These are phyloP conservation scores for Sphaerulina vaccinii DNA, from an alignment of 2,329 filamentous ascomycete species.

Conservation along the genomic window DNA sequence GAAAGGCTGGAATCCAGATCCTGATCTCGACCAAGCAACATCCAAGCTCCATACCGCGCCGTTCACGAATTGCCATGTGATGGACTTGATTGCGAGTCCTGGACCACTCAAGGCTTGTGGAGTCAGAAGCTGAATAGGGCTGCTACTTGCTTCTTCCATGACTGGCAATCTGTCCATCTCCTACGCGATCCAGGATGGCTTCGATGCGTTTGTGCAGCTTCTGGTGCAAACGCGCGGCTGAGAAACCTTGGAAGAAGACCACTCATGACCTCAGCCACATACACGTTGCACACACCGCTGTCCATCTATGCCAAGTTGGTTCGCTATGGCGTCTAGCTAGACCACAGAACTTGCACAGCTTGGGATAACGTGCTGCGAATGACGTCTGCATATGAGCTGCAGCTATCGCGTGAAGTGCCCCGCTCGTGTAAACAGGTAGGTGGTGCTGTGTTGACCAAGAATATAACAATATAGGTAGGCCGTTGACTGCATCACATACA, in stretches of 20 bases:
- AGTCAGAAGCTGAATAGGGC: neutral
- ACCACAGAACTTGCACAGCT: neutral
- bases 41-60: too few species aligned
- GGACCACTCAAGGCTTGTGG: neutral
- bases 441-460: constrained; percentile 6
- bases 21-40: too few species aligned
- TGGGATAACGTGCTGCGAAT: neutral
- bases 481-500: constrained; percentile 3
- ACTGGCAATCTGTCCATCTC: neutral
- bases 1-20: too few species aligned
- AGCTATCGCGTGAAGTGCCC: constrained; percentile 3
- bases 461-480: neutral
- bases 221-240: neutral
- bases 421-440: constrained; percentile 12
- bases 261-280: constrained; percentile 15
- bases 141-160: neutral
- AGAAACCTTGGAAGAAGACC: neutral
- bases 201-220: constrained; percentile 3
- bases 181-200: neutral
- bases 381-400: constrained; percentile 10
- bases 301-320: constrained; percentile 3
- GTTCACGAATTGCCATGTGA: too few species aligned
- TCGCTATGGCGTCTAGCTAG: neutral
- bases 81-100: too few species aligned
- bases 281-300: constrained; percentile 11